Conservation (phyloP, 176 grass and related monocot species). For the Oryza longistaminata region DNA sequence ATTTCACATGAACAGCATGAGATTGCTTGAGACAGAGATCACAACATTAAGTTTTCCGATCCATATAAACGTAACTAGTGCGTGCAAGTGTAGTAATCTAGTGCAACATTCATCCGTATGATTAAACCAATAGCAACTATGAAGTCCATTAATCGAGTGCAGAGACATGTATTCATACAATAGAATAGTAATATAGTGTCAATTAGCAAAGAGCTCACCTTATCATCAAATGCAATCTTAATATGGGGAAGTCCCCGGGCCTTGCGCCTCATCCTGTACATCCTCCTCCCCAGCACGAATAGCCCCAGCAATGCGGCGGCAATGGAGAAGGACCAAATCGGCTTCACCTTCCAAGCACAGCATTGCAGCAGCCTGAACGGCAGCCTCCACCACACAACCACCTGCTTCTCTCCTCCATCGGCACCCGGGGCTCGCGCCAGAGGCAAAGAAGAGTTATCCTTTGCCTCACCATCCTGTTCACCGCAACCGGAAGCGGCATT, state of each 20-base stretch:
- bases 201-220: slow-evolving; percentile 37
- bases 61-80: neutral
- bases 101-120: neutral
- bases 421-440: neutral
- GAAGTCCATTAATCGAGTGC: neutral
- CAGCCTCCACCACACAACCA: slow-evolving; percentile 55
- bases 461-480: neutral
- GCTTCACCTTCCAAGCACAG: slow-evolving; percentile 61
- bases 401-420: slow-evolving; percentile 24
- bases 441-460: slow-evolving; percentile 4
- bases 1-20: neutral
- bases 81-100: neutral
- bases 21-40: neutral
- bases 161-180: neutral
- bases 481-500: neutral
- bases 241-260: slow-evolving; percentile 46
- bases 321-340: slow-evolving; percentile 64
- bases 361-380: slow-evolving; percentile 54
- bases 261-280: slow-evolving; percentile 62
- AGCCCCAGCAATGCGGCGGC: slow-evolving; percentile 51
- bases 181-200: neutral
- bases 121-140: neutral
- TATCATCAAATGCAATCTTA: slow-evolving; percentile 58
- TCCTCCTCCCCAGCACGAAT: slow-evolving; percentile 56
- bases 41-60: neutral